A percentile compares a stretch with the other conserved stretches of the same genome.
phyloP scores from a whole-genome alignment of 441 rosid genomes.

The Erodium texanum region DNA sequence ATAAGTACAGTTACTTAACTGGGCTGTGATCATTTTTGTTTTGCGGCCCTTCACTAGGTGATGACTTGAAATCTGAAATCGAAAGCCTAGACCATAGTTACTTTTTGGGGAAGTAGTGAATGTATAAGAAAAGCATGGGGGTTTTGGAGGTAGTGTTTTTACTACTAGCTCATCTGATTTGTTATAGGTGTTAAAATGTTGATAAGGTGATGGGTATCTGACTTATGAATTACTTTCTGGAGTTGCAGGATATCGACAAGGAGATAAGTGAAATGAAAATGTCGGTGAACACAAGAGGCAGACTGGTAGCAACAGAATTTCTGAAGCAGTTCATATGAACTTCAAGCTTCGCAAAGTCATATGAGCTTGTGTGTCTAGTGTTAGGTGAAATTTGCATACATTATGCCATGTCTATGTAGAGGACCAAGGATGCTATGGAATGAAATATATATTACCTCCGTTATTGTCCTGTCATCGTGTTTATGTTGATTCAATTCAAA shows the following conservation, averaged over 20 bases:
- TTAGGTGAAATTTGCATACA: background rate
- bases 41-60: background rate
- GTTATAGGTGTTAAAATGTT: background rate
- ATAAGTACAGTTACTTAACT: background rate
- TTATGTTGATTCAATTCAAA: too few relatives aligned
- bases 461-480: too few relatives aligned
- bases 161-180: background rate
- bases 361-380: background rate
- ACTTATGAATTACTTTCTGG: background rate
- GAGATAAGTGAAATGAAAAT: conserved; percentile 87
- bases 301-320: conserved; percentile 85
- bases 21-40: too few relatives aligned
- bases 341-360: background rate
- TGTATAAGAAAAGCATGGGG: background rate
- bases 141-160: background rate
- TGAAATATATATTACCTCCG: too few relatives aligned
- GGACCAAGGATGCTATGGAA: too few relatives aligned
- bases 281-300: conserved; percentile 85
- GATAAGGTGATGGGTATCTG: background rate
- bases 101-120: background rate
- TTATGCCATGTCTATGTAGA: too few relatives aligned
- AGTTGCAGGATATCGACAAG: conserved; percentile 80
- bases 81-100: too few relatives aligned
- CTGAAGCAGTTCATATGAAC: conserved; percentile 61
- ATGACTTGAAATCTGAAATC: too few relatives aligned